Evolutionary conservation across 2,329 filamentous ascomycete species (phyloP).

Genomic region (Xylariaceae sp.): DNA sequence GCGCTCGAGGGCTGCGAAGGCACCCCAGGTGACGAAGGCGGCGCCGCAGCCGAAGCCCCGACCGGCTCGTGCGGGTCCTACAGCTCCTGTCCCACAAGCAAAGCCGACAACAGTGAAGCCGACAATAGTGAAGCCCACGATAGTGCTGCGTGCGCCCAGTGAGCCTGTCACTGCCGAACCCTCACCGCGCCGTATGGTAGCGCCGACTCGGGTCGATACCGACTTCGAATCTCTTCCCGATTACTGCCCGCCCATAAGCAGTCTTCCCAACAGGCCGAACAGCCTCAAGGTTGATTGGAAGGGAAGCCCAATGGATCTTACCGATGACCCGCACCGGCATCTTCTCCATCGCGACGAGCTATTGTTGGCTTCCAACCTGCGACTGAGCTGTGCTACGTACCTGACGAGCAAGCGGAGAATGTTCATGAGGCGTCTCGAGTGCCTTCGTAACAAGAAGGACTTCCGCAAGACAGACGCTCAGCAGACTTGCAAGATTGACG

Average conservation of each 20-base stretch:
- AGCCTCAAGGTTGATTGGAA: conserved; percentile 84
- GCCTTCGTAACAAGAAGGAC: conserved; percentile 64
- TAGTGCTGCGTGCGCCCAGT: conserved; percentile 33
- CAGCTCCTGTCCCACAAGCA: conserved; percentile 22
- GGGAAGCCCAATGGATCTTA: conserved; percentile 70
- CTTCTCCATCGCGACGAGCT: conserved; percentile 76
- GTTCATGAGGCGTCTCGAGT: conserved; percentile 69
- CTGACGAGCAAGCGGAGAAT: conserved; percentile 90
- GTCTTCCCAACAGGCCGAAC: conserved; percentile 61
- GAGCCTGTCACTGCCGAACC: conserved; percentile 48
- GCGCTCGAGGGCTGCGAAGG: conserved; percentile 30
- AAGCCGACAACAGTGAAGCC: conserved; percentile 29
- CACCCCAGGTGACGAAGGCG: conserved; percentile 25
- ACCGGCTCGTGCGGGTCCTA: conserved; percentile 26
- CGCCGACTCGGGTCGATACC: conserved; percentile 73
- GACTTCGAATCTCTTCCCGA: conserved; percentile 69
- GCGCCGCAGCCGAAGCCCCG: conserved; percentile 21
- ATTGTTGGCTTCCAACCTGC: conserved; percentile 67
- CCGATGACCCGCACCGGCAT: conserved; percentile 61
- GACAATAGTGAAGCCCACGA: too few species aligned
- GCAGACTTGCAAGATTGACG: conserved; percentile 95
- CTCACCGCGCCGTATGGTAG: conserved; percentile 44
- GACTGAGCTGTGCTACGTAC: conserved; percentile 82
- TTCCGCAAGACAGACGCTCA: conserved; percentile 95
- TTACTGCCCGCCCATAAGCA: conserved; percentile 63